phyloP scores from a whole-genome alignment of 1,284 basidiomycete genomes.

The Peniophora sp. region DNA sequence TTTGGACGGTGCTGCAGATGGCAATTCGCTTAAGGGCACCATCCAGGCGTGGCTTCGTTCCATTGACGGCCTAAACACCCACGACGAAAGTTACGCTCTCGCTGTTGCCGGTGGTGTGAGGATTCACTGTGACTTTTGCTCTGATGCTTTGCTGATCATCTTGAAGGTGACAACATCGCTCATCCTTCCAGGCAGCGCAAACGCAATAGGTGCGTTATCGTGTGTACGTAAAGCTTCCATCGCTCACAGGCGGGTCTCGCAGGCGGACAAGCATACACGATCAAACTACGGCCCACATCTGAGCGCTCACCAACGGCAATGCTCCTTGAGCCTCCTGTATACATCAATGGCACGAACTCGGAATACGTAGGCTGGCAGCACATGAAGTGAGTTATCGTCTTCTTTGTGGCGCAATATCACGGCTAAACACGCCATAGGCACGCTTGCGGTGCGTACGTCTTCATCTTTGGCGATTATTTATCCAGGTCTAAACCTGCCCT shows the following conservation, averaged over 20 bases:
- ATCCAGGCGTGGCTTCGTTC: slow-evolving; percentile 42
- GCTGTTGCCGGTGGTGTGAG: slow-evolving; percentile 54
- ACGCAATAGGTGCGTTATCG: slow-evolving; percentile 40
- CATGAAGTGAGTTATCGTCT: slow-evolving; percentile 33
- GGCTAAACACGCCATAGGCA: slow-evolving; percentile 18
- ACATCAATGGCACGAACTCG: slow-evolving; percentile 23
- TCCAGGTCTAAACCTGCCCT: neutral
- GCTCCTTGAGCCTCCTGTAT: slow-evolving; percentile 38
- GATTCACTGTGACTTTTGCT: too few relatives aligned
- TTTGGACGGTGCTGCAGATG: slow-evolving; percentile 28
- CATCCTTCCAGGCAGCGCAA: slow-evolving; percentile 49
- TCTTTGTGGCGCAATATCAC: neutral
- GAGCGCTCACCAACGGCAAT: slow-evolving; percentile 37
- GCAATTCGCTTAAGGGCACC: slow-evolving; percentile 33
- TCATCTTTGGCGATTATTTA: neutral
- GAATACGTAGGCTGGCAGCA: slow-evolving; percentile 30
- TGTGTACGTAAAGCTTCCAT: neutral
- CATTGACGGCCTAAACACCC: slow-evolving; percentile 40
- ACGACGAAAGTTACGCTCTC: slow-evolving; percentile 42
- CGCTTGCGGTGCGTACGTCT: slow-evolving; percentile 27
- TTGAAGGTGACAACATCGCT: slow-evolving; percentile 53
- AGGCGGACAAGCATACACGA: slow-evolving; percentile 37
- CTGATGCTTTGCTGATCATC: too few relatives aligned
- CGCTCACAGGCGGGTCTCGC: slow-evolving; percentile 12
- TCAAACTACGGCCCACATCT: slow-evolving; percentile 40